phyloP scores from a whole-genome alignment of 768 basidiomycete species.

The Phanerodontia chrysosporium region DNA sequence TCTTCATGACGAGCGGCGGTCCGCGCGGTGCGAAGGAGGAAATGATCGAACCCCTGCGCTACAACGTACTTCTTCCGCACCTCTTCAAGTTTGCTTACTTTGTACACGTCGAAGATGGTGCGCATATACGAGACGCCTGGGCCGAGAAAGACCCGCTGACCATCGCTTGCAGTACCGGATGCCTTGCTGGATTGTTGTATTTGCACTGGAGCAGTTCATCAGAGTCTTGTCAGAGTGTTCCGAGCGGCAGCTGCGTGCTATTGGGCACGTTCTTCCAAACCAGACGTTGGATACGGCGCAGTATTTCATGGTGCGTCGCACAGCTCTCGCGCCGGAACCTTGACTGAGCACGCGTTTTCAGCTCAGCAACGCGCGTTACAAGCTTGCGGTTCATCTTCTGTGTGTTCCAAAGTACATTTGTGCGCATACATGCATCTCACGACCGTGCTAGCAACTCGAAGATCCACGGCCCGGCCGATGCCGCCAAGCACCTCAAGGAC shows the following conservation, averaged over 20 bases:
- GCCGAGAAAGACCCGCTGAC: too few relatives aligned
- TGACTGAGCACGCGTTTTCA: neutral
- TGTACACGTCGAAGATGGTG: constrained; percentile 15
- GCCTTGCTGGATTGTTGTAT: constrained; percentile 19
- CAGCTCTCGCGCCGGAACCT: neutral
- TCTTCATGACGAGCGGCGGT: neutral
- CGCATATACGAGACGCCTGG: neutral
- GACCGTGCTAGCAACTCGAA: neutral
- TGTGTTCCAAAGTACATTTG: neutral
- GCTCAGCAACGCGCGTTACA: neutral
- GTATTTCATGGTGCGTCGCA: constrained; percentile 6
- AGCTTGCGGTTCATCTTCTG: constrained; percentile 5
- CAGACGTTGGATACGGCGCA: neutral
- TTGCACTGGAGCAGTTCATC: constrained; percentile 19
- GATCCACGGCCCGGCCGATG: constrained; percentile 7
- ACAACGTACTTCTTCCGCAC: constrained; percentile 7
- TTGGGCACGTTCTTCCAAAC: constrained; percentile 16
- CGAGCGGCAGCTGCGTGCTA: constrained; percentile 15
- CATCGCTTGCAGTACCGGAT: constrained; percentile 16
- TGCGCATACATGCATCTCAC: neutral
- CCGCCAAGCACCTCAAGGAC: constrained; percentile 2
- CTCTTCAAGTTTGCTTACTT: constrained; percentile 23
- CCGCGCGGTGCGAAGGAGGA: neutral
- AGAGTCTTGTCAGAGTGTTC: constrained; percentile 17
- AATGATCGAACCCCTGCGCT: constrained; percentile 5